phyloP scores from a whole-genome alignment of 352 stramenopile genomes.

The Phytopythium mirpurense region DNA sequence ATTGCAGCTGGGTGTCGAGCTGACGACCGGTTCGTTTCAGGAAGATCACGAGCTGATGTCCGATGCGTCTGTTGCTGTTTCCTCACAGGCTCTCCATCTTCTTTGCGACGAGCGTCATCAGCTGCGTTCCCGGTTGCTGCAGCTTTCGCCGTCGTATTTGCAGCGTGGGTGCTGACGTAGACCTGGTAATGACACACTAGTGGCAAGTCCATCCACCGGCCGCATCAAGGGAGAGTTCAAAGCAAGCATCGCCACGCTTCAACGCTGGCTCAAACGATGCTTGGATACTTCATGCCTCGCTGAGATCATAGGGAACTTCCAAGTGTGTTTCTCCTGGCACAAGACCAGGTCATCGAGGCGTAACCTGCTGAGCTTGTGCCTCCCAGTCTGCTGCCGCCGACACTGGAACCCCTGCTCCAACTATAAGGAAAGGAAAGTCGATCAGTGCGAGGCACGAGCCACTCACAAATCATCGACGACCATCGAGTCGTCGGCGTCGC shows the following conservation, averaged over 20 bases:
- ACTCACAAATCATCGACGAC: slow-evolving; percentile 35
- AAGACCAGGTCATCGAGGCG: background rate
- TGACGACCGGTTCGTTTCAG: background rate
- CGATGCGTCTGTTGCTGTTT: background rate
- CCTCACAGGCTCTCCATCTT: background rate
- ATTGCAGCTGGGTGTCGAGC: too few species aligned
- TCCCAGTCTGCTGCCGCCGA: too few species aligned
- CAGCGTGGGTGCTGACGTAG: background rate
- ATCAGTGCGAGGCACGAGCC: background rate
- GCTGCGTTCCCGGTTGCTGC: background rate
- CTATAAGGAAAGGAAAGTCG: background rate
- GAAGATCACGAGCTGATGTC: background rate
- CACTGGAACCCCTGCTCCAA: too few species aligned
- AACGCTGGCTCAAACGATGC: background rate
- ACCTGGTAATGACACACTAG: background rate
- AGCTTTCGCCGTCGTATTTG: background rate
- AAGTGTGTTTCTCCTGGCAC: background rate
- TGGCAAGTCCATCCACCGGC: background rate
- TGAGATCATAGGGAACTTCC: background rate
- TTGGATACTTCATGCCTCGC: background rate
- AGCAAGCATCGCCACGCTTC: background rate
- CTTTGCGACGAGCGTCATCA: background rate
- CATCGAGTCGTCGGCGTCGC: slow-evolving; percentile 46
- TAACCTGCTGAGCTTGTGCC: background rate
- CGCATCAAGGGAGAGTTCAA: too few species aligned